A percentile compares a stretch with the other conserved stretches of the same genome.
These are phyloP conservation scores for Epichloe sibirici DNA, from an alignment of 2,329 filamentous ascomycete genomes.

Conservation along the genomic window DNA sequence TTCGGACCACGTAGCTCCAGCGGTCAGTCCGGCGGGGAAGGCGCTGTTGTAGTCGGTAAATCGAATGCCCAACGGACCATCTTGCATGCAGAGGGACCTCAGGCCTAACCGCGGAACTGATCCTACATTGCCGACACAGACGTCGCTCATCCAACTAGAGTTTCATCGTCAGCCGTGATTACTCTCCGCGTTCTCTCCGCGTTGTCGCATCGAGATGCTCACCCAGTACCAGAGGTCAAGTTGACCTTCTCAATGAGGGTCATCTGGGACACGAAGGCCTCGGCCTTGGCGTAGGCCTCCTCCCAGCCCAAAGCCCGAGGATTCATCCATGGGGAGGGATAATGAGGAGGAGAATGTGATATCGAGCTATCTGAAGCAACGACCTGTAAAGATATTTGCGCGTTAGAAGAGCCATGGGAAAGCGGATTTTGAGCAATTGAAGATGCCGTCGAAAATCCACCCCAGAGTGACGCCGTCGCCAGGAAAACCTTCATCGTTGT, in stretches of 20 bases:
- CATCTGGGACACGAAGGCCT: conserved; percentile 68
- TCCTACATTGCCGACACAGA: conserved; percentile 67
- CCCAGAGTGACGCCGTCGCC: background rate
- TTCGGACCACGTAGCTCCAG: conserved; percentile 75
- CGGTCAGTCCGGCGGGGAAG: conserved; percentile 66
- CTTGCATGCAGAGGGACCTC: conserved; percentile 71
- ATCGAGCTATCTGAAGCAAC: conserved; percentile 12
- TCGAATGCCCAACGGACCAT: conserved; percentile 71
- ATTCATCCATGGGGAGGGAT: conserved; percentile 81
- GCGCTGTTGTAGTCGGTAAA: conserved; percentile 68
- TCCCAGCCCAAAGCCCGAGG: conserved; percentile 61
- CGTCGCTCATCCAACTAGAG: conserved; percentile 38
- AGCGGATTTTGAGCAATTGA: background rate
- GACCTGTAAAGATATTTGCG: conserved; percentile 11
- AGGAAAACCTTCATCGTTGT: background rate
- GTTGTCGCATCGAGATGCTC: conserved; percentile 19
- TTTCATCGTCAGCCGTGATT: background rate
- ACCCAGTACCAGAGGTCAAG: conserved; percentile 82
- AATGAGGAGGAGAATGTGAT: conserved; percentile 46
- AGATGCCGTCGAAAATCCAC: background rate
- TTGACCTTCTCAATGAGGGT: conserved; percentile 89
- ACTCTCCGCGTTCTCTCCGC: background rate
- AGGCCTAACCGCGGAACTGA: conserved; percentile 58
- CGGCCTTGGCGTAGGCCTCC: conserved; percentile 63
- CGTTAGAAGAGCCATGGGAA: conserved; percentile 11